A percentile compares a stretch with the other conserved stretches of the same genome.
Conservation (phyloP, 129 eudicot genomes). For the Centella asiatica region DNA sequence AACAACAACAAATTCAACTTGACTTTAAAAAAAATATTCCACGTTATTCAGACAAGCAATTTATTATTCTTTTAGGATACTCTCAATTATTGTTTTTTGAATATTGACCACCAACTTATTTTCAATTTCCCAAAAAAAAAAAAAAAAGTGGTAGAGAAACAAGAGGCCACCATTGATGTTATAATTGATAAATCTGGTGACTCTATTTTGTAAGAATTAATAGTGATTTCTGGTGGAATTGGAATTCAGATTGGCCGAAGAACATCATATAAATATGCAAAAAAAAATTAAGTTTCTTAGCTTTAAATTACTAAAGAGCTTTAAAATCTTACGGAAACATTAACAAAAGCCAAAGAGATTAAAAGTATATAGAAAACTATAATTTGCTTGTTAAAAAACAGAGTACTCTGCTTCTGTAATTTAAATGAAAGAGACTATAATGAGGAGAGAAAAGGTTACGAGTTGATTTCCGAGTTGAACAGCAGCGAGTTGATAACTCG, state of each 20-base stretch:
- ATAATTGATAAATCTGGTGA: too few relatives aligned
- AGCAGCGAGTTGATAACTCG: constrained; percentile 74
- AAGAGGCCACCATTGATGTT: too few relatives aligned
- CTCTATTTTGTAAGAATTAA: too few relatives aligned
- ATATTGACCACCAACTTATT: background rate
- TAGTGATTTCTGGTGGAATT: too few relatives aligned
- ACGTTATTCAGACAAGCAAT: constrained; percentile 11
- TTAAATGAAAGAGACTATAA: background rate
- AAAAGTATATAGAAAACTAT: background rate
- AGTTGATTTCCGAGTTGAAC: constrained; percentile 70
- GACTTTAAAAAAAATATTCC: constrained; percentile 2
- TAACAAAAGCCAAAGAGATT: background rate
- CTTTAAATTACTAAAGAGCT: background rate
- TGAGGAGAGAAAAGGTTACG: constrained; percentile 22
- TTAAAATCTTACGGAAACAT: background rate
- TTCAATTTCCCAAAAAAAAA: background rate
- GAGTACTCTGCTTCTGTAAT: constrained; percentile 11
- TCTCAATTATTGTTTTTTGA: background rate
- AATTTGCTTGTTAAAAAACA: background rate
- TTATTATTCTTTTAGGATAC: background rate
- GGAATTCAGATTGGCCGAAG: too few relatives aligned
- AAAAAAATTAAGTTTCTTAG: too few relatives aligned
- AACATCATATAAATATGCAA: too few relatives aligned
- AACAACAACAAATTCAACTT: background rate
- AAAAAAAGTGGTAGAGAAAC: too few relatives aligned